These are phyloP conservation scores for Cladophialophora immunda DNA, from an alignment of 2,329 filamentous ascomycete genomes.

Conservation along the genomic window DNA sequence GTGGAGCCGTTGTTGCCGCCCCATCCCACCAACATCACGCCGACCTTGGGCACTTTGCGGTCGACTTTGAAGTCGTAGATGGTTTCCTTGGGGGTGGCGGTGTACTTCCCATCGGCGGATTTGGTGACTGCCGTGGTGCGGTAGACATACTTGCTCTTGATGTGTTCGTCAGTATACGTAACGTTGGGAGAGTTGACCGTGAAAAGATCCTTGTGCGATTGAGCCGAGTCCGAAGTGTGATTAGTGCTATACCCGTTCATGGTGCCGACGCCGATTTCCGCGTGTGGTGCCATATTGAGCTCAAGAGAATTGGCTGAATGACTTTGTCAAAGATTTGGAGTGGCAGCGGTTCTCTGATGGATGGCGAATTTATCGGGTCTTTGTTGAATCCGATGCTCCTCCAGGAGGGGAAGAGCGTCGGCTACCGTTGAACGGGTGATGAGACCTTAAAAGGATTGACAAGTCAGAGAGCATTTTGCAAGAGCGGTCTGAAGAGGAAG, in stretches of 20 bases:
- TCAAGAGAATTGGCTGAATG: conserved; percentile 41
- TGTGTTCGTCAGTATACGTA: conserved; percentile 84
- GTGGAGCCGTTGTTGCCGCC: conserved; percentile 99
- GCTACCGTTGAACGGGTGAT: conserved; percentile 96
- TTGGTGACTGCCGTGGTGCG: conserved; percentile 86
- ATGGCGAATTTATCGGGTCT: conserved; percentile 53
- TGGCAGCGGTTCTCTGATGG: conserved; percentile 29
- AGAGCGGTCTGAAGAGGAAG: conserved; percentile 13
- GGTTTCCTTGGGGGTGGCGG: conserved; percentile 86
- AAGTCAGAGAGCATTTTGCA: conserved; percentile 23
- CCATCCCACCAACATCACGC: conserved; percentile 97
- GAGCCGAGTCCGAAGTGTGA: conserved; percentile 50
- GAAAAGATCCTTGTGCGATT: conserved; percentile 69
- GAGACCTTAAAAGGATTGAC: conserved; percentile 66
- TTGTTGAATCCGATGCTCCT: conserved; percentile 72
- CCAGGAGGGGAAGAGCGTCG: conserved; percentile 90
- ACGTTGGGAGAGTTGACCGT: conserved; percentile 93
- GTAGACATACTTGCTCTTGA: conserved; percentile 95
- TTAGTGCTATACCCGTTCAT: conserved; percentile 61
- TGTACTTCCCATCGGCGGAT: conserved; percentile 76
- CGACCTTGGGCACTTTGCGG: conserved; percentile 89
- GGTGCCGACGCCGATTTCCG: conserved; percentile 67
- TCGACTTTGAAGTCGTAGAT: conserved; percentile 98
- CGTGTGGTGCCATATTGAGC: conserved; percentile 88
- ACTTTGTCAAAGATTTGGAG: conserved; percentile 48